Evolutionary conservation across 1,284 basidiomycete genomes (phyloP).

Genomic region (Ganoderma lingzhi): DNA sequence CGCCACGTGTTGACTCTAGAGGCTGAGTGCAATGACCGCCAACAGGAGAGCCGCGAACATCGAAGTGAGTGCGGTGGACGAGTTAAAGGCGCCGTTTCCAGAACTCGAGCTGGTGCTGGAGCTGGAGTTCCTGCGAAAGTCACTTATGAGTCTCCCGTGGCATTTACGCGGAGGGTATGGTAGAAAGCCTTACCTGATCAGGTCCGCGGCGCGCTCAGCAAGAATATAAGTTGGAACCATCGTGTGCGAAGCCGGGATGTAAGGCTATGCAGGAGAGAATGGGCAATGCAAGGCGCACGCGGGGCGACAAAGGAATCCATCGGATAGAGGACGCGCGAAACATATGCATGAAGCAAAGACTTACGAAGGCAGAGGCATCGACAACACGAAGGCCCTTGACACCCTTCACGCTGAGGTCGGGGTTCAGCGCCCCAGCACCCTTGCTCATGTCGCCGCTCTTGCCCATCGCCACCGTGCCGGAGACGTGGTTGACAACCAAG

Average conservation of each 20-base stretch:
- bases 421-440: conserved; percentile 39
- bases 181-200: conserved; percentile 29
- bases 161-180: background rate
- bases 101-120: background rate
- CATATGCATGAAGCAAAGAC: background rate
- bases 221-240: conserved; percentile 34
- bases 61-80: background rate
- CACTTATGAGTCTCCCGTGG: background rate
- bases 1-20: background rate
- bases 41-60: background rate
- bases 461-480: conserved; percentile 17
- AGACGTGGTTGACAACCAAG: conserved; percentile 14
- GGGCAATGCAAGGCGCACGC: background rate
- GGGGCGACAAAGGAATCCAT: background rate
- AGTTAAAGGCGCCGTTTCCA: background rate
- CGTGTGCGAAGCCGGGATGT: conserved; percentile 34
- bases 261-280: conserved; percentile 25
- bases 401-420: conserved; percentile 43
- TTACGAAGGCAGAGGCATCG: conserved; percentile 44
- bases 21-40: background rate
- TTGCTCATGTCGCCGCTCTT: conserved; percentile 5
- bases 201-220: conserved; percentile 37
- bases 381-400: conserved; percentile 41
- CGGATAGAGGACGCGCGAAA: background rate
- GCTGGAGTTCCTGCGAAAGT: background rate